A percentile compares a stretch with the other conserved stretches of the same genome.
phyloP scores from a whole-genome alignment of 768 basidiomycete species.

The Cystobasidium onofrii region DNA sequence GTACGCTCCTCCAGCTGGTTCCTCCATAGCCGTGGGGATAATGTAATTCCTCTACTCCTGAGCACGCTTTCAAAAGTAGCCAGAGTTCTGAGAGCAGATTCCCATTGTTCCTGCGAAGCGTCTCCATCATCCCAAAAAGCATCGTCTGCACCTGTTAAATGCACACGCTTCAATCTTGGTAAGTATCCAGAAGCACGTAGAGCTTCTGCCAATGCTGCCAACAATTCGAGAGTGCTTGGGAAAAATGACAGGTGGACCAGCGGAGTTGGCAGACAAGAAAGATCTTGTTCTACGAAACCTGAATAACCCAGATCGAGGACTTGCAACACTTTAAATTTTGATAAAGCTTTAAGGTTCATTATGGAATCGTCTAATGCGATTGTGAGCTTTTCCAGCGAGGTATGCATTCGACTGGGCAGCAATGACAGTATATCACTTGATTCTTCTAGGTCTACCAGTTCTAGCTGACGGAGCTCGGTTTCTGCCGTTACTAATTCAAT shows the following conservation, averaged over 20 bases:
- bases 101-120: not conserved
- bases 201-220: not conserved
- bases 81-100: not conserved
- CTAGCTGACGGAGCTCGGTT: not conserved
- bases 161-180: not conserved
- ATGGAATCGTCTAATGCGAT: not conserved
- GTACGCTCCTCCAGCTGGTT: not conserved
- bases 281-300: not conserved
- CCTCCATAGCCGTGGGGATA: not conserved
- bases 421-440: not conserved
- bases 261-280: not conserved
- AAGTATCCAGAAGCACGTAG: not conserved
- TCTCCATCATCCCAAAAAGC: conserved; percentile 9
- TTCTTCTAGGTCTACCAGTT: not conserved
- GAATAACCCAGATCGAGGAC: not conserved
- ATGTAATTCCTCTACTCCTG: not conserved
- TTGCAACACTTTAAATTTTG: not conserved
- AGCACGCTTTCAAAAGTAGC: not conserved
- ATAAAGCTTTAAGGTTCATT: not conserved
- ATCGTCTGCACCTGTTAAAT: not conserved
- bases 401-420: not conserved
- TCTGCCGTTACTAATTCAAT: not conserved
- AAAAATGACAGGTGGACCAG: not conserved
- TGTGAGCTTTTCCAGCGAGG: not conserved
- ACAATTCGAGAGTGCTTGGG: not conserved